Evolutionary conservation across 495 filamentous ascomycete species (phyloP), one percentile per base, ranked within the genome.

Genomic region (Xylaria sp.): DNA sequence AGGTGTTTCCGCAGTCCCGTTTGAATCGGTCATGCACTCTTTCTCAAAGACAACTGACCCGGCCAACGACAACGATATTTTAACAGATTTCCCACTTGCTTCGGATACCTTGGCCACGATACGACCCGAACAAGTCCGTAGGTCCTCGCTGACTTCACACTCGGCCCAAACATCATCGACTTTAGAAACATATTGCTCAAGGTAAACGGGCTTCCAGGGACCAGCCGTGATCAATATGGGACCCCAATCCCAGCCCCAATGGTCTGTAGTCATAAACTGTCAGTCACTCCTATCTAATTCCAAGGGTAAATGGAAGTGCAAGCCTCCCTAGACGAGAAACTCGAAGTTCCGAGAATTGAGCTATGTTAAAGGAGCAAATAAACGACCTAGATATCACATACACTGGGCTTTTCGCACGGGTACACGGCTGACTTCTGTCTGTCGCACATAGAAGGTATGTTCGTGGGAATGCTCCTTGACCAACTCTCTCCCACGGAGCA

Each of bases 241-340:
- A 12, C 92, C 92, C 92, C 92, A 95, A 75, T 95, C 92, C 92
- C 92, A 95, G 31, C 92, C 92, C 89, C 90, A 93, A 70, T 93
- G 90, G 72, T 93, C 69, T 71, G 29, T 11, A 55, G 40, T 6
- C 5, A 33, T 92, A 4, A 41, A 55, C 1, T 24, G 46, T 70
- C 61, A 59, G 61, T 24, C 21, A 50, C 0, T 48, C 17, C 24
- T 5, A 48, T 41, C 11, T 26, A 15, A 9, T 2, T 26, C 29
- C 4, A 26, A 7, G 24, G 37, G 5, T 1, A 61, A 8, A 35
- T 19, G 57, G 17, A 31, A 7, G 24, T 14, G 3, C 14, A 48
- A 19, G 24, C 14, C 24, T 8, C 8, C 40, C 29, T 12, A 5
- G 11, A 53, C 0, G 11, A 53, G 24, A 9, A 12, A 11, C 12